A percentile compares a stretch with the other conserved stretches of the same genome.
Conservation (phyloP, 495 filamentous ascomycete species). For the Aspergillus baeticus region DNA sequence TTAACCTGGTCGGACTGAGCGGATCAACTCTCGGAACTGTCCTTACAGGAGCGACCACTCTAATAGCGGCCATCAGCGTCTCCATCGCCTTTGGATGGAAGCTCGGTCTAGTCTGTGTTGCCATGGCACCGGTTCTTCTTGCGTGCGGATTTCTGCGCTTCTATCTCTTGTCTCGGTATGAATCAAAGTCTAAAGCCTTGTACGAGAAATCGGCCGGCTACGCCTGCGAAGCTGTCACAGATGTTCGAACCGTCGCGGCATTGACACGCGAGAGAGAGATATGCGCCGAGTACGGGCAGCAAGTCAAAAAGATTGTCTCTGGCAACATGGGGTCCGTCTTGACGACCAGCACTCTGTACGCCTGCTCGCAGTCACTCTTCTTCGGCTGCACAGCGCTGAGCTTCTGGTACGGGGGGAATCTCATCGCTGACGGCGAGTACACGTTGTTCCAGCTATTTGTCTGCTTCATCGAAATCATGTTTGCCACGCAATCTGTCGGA, state of each 20-base stretch:
- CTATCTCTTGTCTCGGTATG: constrained; percentile 75
- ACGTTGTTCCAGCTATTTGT: constrained; percentile 79
- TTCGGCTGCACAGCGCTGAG: constrained; percentile 82
- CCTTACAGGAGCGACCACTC: constrained; percentile 69
- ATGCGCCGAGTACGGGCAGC: constrained; percentile 61
- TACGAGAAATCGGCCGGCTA: constrained; percentile 75
- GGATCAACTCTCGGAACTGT: constrained; percentile 80
- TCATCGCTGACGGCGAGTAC: constrained; percentile 69
- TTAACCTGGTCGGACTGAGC: constrained; percentile 78
- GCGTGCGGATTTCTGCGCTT: constrained; percentile 82
- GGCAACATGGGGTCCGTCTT: constrained; percentile 62
- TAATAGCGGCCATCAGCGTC: constrained; percentile 65
- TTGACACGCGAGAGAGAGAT: constrained; percentile 82
- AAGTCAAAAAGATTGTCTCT: constrained; percentile 60
- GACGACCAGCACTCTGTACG: constrained; percentile 72
- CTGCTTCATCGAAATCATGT: constrained; percentile 76
- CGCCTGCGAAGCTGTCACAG: constrained; percentile 85
- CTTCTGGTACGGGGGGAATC: constrained; percentile 87
- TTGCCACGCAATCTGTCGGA: constrained; percentile 80
- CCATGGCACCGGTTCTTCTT: constrained; percentile 73
- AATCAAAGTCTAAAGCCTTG: constrained; percentile 63
- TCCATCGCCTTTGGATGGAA: constrained; percentile 82
- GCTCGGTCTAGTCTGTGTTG: constrained; percentile 77
- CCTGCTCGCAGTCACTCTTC: constrained; percentile 71
- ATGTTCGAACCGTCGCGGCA: constrained; percentile 87